Conservation (phyloP, 75 land plant species). For the Cunninghamia lanceolata region DNA sequence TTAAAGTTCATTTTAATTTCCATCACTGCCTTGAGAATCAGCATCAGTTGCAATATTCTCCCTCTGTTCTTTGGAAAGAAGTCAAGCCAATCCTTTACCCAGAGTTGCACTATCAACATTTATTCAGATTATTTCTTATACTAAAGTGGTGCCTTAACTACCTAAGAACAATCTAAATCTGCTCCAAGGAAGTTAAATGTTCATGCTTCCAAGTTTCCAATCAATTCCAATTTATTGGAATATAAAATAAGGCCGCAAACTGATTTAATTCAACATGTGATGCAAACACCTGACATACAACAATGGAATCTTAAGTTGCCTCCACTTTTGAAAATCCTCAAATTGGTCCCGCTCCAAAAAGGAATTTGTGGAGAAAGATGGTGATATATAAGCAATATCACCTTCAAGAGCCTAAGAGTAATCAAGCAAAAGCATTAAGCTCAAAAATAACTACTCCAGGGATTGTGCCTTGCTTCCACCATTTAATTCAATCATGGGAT, state of each 20-base stretch:
- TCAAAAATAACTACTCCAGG: neutral
- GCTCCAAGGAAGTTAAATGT: neutral
- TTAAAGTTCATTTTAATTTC: neutral
- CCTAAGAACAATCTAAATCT: neutral
- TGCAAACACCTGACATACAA: neutral
- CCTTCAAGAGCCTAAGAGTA: neutral
- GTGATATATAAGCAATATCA: neutral
- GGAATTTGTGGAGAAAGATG: neutral
- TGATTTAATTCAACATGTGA: neutral
- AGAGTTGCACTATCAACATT: neutral
- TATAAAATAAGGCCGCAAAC: neutral
- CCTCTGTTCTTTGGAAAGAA: neutral
- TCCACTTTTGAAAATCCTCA: neutral
- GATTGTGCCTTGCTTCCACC: neutral
- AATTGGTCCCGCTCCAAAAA: neutral
- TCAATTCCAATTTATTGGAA: neutral
- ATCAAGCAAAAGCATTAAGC: neutral
- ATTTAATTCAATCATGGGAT: neutral
- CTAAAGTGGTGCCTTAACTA: neutral
- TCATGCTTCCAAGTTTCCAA: neutral
- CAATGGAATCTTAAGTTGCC: neutral
- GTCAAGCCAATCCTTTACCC: neutral
- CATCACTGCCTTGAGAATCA: neutral
- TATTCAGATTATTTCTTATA: neutral
- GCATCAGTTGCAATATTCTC: neutral